Evolutionary conservation across 139 green algal genomes (phyloP).

Genomic region (Closterium sp.): DNA sequence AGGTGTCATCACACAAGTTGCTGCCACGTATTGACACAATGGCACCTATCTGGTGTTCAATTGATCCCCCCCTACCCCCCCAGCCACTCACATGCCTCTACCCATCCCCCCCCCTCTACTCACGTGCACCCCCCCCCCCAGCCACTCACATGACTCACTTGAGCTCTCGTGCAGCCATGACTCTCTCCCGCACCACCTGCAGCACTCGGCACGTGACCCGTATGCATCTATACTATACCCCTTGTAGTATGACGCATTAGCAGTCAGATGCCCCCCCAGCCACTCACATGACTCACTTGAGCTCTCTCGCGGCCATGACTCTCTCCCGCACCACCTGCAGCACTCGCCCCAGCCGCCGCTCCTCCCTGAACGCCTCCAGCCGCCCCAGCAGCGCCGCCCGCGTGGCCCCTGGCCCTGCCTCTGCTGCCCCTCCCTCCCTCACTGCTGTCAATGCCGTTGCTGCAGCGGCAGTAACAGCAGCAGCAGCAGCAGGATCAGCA

Average conservation of each 20-base stretch:
- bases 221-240: too few species aligned
- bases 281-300: background rate
- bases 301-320: background rate
- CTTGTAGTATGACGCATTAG: too few species aligned
- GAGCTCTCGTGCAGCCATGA: too few species aligned
- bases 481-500: background rate
- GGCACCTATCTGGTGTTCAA: too few species aligned
- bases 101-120: too few species aligned
- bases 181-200: background rate
- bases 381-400: background rate
- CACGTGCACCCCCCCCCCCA: too few species aligned
- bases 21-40: too few species aligned
- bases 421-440: background rate
- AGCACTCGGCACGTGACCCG: too few species aligned
- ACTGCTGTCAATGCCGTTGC: background rate
- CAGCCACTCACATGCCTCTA: too few species aligned
- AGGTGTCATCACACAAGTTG: too few species aligned
- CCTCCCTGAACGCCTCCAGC: background rate
- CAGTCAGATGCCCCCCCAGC: background rate
- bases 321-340: background rate
- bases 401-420: background rate
- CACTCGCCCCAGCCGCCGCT: background rate
- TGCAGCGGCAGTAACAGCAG: background rate
- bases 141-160: too few species aligned
- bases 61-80: too few species aligned